These are phyloP conservation scores for Nitzschia putrida DNA, from an alignment of 108 stramenopile species.

Conservation along the genomic window DNA sequence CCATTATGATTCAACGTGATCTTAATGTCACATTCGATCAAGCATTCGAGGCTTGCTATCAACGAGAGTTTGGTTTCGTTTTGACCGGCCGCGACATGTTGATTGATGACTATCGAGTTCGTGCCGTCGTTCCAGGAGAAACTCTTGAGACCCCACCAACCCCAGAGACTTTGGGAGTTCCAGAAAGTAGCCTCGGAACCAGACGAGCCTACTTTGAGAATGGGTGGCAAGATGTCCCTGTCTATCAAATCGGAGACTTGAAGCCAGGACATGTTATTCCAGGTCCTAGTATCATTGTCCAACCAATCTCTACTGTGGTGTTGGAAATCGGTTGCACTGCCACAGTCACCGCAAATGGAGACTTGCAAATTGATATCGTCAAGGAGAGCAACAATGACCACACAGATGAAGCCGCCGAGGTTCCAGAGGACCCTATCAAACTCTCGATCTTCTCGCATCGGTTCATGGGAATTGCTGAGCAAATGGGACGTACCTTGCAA, in stretches of 20 bases:
- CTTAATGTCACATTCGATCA: slow-evolving; percentile 53
- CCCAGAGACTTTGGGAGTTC: slow-evolving; percentile 49
- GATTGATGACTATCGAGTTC: slow-evolving; percentile 96
- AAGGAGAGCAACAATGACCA: slow-evolving; percentile 14
- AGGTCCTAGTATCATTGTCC: slow-evolving; percentile 95
- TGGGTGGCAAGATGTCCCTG: slow-evolving; percentile 88
- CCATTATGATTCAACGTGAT: slow-evolving; percentile 78
- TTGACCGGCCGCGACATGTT: slow-evolving; percentile 81
- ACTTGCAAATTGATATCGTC: slow-evolving; percentile 76
- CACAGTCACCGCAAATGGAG: slow-evolving; percentile 84
- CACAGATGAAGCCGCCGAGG: slow-evolving; percentile 25
- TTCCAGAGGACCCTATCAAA: slow-evolving; percentile 86
- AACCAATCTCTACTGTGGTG: slow-evolving; percentile 93
- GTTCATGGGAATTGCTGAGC: slow-evolving; percentile 99
- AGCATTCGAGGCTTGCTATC: slow-evolving; percentile 69
- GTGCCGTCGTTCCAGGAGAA: slow-evolving; percentile 84
- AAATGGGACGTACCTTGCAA: slow-evolving; percentile 97
- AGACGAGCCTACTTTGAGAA: slow-evolving; percentile 88
- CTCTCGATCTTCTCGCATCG: slow-evolving; percentile 93
- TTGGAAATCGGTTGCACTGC: slow-evolving; percentile 91
- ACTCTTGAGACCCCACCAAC: slow-evolving; percentile 40
- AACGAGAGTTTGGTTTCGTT: slow-evolving; percentile 94
- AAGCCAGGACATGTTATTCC: slow-evolving; percentile 72
- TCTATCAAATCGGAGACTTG: slow-evolving; percentile 85
- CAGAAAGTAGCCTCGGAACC: slow-evolving; percentile 51